phyloP scores from a whole-genome alignment of 2,329 filamentous ascomycete species.

The Aspergillus caelatus region DNA sequence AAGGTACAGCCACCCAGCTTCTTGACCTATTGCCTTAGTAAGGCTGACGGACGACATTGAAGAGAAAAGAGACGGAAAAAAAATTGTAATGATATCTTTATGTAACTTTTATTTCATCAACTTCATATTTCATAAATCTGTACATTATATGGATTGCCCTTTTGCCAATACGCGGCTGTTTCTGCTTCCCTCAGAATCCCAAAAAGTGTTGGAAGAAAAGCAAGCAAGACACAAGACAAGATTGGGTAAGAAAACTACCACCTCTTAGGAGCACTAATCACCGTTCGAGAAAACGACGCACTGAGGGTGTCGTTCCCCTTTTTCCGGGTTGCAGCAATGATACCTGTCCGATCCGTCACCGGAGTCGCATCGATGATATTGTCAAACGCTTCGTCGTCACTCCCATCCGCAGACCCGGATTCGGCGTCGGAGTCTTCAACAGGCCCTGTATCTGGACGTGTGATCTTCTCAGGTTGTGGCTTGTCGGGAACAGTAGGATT shows the following conservation, averaged over 20 bases:
- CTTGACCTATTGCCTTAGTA: not conserved
- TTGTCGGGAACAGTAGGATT: conserved; percentile 57
- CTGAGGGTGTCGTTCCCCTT: conserved; percentile 53
- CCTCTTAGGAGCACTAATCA: conserved; percentile 53
- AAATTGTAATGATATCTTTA: not conserved
- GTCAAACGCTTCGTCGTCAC: conserved; percentile 77
- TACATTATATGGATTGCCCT: not conserved
- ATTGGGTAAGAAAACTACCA: conserved; percentile 33
- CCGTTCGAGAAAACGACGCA: conserved; percentile 53
- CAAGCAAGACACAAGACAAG: not conserved
- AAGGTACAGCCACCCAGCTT: not conserved
- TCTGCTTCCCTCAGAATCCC: not conserved
- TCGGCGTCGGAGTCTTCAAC: conserved; percentile 66
- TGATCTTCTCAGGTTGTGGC: conserved; percentile 63
- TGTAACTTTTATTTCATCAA: not conserved
- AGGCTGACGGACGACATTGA: not conserved
- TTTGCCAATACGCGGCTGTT: not conserved
- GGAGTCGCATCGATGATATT: conserved; percentile 90
- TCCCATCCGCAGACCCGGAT: conserved; percentile 66
- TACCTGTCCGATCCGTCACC: conserved; percentile 82
- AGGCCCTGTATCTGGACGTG: conserved; percentile 56
- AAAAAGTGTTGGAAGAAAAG: not conserved
- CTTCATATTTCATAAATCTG: not conserved
- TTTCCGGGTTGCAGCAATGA: conserved; percentile 62
- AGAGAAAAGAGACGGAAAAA: not conserved